Evolutionary conservation across 345 rosid genomes (phyloP).

Genomic region (Turritis glabra): DNA sequence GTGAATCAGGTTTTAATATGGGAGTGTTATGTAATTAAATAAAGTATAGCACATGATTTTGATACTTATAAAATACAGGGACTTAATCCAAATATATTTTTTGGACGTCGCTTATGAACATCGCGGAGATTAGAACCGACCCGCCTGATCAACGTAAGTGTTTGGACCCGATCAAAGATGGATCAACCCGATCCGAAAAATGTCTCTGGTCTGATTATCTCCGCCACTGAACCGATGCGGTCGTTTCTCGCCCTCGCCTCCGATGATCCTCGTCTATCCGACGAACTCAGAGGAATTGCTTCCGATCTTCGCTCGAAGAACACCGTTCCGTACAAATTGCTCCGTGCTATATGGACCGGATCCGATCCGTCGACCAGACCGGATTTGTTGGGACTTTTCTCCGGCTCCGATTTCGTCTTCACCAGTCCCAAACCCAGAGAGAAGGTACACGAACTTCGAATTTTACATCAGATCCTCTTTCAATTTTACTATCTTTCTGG

Average conservation of each 20-base stretch:
- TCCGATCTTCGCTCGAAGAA: constrained; percentile 47
- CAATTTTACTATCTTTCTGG: neutral
- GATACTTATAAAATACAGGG: neutral
- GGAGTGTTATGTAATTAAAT: neutral
- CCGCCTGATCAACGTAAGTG: no score
- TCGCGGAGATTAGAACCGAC: no score
- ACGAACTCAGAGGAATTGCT: constrained; percentile 55
- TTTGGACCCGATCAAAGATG: constrained; percentile 20
- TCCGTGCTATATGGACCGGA: constrained; percentile 62
- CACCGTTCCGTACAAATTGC: constrained; percentile 53
- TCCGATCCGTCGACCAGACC: constrained; percentile 55
- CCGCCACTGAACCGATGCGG: constrained; percentile 30
- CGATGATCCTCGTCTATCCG: constrained; percentile 52
- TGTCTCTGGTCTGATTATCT: constrained; percentile 28
- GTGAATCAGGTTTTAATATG: neutral
- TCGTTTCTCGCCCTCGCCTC: constrained; percentile 36
- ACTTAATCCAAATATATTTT: neutral
- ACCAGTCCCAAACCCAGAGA: constrained; percentile 72
- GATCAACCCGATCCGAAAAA: constrained; percentile 34
- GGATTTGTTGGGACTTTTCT: constrained; percentile 48
- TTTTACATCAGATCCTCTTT: neutral
- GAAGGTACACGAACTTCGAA: constrained; percentile 49
- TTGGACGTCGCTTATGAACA: neutral
- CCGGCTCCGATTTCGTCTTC: constrained; percentile 60
- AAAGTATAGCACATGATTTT: neutral